Percentiles rank a stretch among this genome's conserved stretches.
Conservation (phyloP, 108 stramenopile genomes). For the Discostella pseudostelligera region DNA sequence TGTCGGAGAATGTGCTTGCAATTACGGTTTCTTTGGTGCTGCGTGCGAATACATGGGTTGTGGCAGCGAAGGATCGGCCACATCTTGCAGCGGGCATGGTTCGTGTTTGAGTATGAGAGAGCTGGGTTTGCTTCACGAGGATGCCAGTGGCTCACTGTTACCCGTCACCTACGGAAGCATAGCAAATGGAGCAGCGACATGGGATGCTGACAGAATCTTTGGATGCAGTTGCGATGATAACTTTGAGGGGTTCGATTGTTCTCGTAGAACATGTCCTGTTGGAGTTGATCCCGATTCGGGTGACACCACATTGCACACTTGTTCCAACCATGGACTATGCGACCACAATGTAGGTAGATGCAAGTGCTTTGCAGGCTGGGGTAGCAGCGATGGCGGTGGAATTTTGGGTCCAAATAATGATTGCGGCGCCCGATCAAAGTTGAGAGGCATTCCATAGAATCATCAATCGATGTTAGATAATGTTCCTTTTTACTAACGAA, state of each 20-base stretch:
- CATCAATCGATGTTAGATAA: background rate
- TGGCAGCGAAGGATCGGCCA: conserved; percentile 9
- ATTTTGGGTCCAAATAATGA: conserved; percentile 33
- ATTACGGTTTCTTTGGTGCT: conserved; percentile 67
- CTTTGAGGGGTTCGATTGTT: conserved; percentile 69
- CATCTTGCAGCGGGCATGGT: conserved; percentile 66
- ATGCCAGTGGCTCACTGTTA: conserved; percentile 24
- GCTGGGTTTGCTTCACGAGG: conserved; percentile 41
- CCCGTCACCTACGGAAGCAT: conserved; percentile 53
- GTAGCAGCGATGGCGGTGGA: conserved; percentile 47
- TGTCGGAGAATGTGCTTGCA: conserved; percentile 65
- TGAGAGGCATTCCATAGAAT: conserved; percentile 29
- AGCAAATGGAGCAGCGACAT: conserved; percentile 56
- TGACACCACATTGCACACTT: conserved; percentile 41
- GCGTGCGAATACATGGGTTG: conserved; percentile 80
- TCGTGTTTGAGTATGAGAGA: conserved; percentile 71
- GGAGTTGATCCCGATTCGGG: conserved; percentile 61
- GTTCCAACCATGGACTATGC: conserved; percentile 52
- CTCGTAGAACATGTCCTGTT: conserved; percentile 51
- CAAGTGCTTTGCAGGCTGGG: conserved; percentile 48
- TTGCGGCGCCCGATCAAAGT: conserved; percentile 37
- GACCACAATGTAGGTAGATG: conserved; percentile 49
- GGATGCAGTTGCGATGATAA: conserved; percentile 75
- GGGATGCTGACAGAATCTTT: conserved; percentile 77
- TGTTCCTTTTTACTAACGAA: background rate